These are phyloP conservation scores for Exophiala viscosa DNA, from an alignment of 2,329 filamentous ascomycete species.

Conservation along the genomic window DNA sequence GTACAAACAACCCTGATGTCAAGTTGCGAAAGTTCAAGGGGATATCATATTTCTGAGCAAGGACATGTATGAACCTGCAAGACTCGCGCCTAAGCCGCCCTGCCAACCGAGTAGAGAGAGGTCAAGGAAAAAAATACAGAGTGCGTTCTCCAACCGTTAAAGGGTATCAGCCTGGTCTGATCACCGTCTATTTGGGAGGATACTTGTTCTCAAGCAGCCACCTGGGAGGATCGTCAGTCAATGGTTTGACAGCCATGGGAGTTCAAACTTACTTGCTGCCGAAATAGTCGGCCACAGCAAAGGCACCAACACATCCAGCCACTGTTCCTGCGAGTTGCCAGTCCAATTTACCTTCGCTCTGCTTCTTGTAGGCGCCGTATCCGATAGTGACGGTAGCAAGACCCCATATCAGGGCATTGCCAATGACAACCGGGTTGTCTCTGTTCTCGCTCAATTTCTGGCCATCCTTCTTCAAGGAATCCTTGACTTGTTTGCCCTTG, in stretches of 20 bases:
- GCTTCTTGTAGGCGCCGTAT: constrained; percentile 47
- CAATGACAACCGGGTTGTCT: constrained; percentile 46
- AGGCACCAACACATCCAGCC: constrained; percentile 42
- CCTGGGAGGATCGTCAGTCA: constrained; percentile 30
- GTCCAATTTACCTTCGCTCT: constrained; percentile 43
- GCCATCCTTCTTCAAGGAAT: constrained; percentile 28
- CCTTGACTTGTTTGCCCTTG: constrained; percentile 29
- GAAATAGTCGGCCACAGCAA: constrained; percentile 46
- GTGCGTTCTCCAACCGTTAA: background rate
- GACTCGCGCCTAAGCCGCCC: constrained; percentile 17
- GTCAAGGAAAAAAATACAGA: constrained; percentile 13
- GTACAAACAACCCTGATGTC: too few species aligned
- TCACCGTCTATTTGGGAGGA: constrained; percentile 41
- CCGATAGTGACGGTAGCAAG: constrained; percentile 42
- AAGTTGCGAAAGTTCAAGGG: constrained; percentile 3
- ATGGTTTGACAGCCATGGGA: background rate
- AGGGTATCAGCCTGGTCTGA: background rate
- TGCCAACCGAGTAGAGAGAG: constrained; percentile 23
- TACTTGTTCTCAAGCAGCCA: constrained; percentile 52
- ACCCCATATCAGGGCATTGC: constrained; percentile 43
- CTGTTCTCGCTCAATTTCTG: constrained; percentile 38
- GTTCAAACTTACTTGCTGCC: constrained; percentile 46
- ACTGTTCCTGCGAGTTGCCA: constrained; percentile 44
- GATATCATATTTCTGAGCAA: constrained; percentile 24
- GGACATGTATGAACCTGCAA: constrained; percentile 13